These are phyloP conservation scores for Geotrichum bryndzae DNA, from an alignment of 1,139 yeast genomes.

Conservation along the genomic window DNA sequence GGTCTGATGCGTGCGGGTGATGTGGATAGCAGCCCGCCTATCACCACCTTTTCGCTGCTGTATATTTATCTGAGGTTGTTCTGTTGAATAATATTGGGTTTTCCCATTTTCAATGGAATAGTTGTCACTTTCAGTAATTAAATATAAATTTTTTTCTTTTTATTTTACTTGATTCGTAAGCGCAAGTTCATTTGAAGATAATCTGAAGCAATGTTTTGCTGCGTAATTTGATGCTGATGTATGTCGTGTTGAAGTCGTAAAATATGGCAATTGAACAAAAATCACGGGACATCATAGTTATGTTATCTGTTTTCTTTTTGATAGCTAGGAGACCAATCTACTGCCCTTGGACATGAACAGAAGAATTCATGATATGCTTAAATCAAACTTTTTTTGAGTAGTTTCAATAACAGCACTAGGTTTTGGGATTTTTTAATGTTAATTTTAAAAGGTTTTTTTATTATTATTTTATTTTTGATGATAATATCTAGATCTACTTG, in stretches of 20 bases:
- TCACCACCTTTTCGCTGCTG: conserved; percentile 15
- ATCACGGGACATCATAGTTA: too few relatives aligned
- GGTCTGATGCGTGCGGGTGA: conserved; percentile 13
- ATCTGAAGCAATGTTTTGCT: too few relatives aligned
- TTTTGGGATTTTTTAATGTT: not conserved
- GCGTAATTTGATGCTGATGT: too few relatives aligned
- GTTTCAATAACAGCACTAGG: too few relatives aligned
- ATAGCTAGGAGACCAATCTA: too few relatives aligned
- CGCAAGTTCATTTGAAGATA: not conserved
- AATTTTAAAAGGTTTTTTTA: not conserved
- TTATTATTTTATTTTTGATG: not conserved
- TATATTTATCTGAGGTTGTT: conserved; percentile 14
- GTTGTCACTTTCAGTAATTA: not conserved
- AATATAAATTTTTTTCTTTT: not conserved
- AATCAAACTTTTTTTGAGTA: too few relatives aligned
- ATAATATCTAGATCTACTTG: not conserved
- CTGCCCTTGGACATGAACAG: too few relatives aligned
- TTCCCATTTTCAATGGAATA: not conserved
- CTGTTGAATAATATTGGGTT: not conserved
- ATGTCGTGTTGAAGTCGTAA: too few relatives aligned
- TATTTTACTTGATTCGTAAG: not conserved
- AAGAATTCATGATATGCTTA: too few relatives aligned
- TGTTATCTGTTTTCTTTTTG: too few relatives aligned
- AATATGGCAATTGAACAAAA: too few relatives aligned
- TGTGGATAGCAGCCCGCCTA: conserved; percentile 16